A percentile compares a stretch with the other conserved stretches of the same genome.
Evolutionary conservation across 805 yeast genomes (phyloP).

Genomic region (Saccharomycopsis microspora): DNA sequence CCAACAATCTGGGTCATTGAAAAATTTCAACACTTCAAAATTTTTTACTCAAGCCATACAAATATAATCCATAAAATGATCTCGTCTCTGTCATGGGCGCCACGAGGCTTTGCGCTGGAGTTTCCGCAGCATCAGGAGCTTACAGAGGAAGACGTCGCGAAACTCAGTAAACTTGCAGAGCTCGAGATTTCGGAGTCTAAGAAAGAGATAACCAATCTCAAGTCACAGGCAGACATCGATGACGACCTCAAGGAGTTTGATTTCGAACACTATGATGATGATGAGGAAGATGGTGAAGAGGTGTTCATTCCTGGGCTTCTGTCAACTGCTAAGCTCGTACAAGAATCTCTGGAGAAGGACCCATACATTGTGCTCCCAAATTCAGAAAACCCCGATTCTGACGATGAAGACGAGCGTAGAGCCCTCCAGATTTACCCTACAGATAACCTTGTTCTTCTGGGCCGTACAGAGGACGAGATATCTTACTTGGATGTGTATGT

Average conservation of each 20-base stretch:
- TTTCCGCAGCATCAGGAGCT: constrained; percentile 83
- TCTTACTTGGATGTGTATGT: constrained; percentile 88
- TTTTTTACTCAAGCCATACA: neutral
- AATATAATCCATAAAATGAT: constrained; percentile 40
- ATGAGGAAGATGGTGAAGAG: constrained; percentile 35
- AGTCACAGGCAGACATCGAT: constrained; percentile 51
- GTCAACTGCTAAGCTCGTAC: constrained; percentile 47
- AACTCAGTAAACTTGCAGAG: constrained; percentile 78
- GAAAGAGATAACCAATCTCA: constrained; percentile 23
- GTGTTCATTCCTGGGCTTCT: constrained; percentile 65
- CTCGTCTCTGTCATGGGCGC: constrained; percentile 91
- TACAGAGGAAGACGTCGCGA: constrained; percentile 84
- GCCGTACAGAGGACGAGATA: constrained; percentile 93
- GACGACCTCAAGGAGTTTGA: constrained; percentile 85
- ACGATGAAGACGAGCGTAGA: constrained; percentile 51
- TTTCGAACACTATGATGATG: constrained; percentile 74
- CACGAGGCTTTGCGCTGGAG: constrained; percentile 89
- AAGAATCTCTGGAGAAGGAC: constrained; percentile 30
- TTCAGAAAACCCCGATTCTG: constrained; percentile 24
- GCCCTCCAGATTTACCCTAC: constrained; percentile 83
- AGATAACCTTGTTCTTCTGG: constrained; percentile 80
- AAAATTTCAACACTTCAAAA: too few relatives aligned
- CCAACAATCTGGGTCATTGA: too few relatives aligned
- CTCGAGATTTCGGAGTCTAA: constrained; percentile 71
- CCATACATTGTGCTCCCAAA: constrained; percentile 45